These are phyloP conservation scores for Lactifluus piperatus DNA, from an alignment of 768 basidiomycete species.

Conservation along the genomic window DNA sequence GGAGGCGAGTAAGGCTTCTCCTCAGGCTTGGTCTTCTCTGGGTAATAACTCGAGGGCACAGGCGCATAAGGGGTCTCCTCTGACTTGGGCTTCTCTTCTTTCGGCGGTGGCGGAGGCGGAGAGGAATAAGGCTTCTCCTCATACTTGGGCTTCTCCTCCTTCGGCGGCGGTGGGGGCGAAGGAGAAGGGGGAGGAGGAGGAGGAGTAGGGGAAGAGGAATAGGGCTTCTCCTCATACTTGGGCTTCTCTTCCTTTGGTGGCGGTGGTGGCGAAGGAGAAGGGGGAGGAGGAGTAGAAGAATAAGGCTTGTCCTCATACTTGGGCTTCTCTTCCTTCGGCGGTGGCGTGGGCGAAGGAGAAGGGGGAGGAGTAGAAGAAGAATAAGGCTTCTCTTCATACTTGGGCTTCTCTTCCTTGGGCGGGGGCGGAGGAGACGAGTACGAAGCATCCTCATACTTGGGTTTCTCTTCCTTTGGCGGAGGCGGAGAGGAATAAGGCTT, in stretches of 20 bases:
- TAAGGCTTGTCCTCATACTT: background rate
- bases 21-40: background rate
- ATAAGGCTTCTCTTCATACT: slow-evolving; percentile 1
- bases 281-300: too few relatives aligned
- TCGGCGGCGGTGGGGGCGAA: background rate
- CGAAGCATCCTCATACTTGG: too few relatives aligned
- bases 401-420: background rate
- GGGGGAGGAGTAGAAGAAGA: background rate
- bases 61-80: background rate
- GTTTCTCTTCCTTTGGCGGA: too few relatives aligned
- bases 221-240: background rate
- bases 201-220: background rate
- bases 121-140: background rate
- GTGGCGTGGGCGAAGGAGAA: background rate
- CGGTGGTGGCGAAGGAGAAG: too few relatives aligned
- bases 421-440: too few relatives aligned
- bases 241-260: background rate
- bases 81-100: background rate
- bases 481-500: too few relatives aligned
- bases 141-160: background rate
- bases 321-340: background rate
- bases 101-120: background rate
- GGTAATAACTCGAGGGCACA: background rate
- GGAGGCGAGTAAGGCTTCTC: background rate
- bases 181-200: background rate